phyloP scores from a whole-genome alignment of 176 grass and related monocot genomes.

The Aegilops umbellulata region DNA sequence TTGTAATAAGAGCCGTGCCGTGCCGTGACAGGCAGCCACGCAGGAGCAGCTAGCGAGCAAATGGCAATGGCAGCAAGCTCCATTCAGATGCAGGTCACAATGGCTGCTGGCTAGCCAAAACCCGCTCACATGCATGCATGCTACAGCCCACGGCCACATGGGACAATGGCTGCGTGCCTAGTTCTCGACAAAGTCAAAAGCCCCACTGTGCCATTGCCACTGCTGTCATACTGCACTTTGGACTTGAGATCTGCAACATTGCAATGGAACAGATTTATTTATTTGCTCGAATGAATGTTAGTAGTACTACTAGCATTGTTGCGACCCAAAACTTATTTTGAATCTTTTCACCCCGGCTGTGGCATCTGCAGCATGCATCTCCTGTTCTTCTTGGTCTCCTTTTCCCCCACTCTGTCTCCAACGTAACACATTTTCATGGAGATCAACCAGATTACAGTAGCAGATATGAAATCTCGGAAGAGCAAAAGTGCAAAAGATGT shows the following conservation, averaged over 20 bases:
- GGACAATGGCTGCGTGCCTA: slow-evolving; percentile 27
- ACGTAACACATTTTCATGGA: background rate
- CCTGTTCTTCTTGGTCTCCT: too few relatives aligned
- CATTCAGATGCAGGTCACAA: too few relatives aligned
- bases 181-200: slow-evolving; percentile 41
- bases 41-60: too few relatives aligned
- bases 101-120: too few relatives aligned
- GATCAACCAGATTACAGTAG: too few relatives aligned
- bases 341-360: background rate
- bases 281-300: background rate
- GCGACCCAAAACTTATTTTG: too few relatives aligned
- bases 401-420: background rate
- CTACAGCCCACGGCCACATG: background rate
- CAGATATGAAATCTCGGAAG: background rate
- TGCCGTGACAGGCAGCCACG: too few relatives aligned
- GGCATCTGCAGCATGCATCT: too few relatives aligned
- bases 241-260: background rate
- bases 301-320: too few relatives aligned
- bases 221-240: background rate
- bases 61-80: background rate
- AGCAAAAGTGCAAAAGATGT: background rate
- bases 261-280: background rate
- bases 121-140: background rate
- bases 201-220: background rate
- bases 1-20: too few relatives aligned